Conservation (phyloP, 169 alveolate genomes). For the Gregarina niphandrodes region DNA sequence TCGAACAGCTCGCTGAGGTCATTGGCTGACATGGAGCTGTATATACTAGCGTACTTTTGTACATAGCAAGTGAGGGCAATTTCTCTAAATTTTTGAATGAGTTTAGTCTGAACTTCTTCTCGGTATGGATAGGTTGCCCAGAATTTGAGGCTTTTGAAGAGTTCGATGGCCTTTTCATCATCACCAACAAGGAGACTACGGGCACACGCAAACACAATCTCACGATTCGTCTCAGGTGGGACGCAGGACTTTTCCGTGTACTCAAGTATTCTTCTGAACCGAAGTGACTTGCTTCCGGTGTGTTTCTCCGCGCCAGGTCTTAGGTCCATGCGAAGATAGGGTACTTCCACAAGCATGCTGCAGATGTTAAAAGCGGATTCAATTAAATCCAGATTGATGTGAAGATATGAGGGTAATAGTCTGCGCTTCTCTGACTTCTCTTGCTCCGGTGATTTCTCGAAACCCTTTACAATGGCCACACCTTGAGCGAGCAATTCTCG, state of each 20-base stretch:
- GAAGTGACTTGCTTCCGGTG: too few relatives aligned
- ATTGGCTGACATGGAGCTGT: too few relatives aligned
- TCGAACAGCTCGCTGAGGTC: too few relatives aligned
- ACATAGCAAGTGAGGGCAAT: not conserved
- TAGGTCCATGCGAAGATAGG: not conserved
- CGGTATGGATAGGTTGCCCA: not conserved
- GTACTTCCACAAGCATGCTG: not conserved
- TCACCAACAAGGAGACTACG: not conserved
- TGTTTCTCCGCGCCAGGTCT: too few relatives aligned
- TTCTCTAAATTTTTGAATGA: not conserved
- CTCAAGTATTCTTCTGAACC: not conserved
- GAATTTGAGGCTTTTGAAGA: not conserved
- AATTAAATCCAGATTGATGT: constrained; percentile 60
- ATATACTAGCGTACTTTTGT: too few relatives aligned
- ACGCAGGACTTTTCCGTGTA: not conserved
- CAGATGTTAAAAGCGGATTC: constrained; percentile 62
- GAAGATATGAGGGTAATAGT: constrained; percentile 70
- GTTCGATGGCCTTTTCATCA: not conserved
- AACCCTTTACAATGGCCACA: constrained; percentile 37
- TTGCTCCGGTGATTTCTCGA: constrained; percentile 63
- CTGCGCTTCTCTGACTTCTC: constrained; percentile 72
- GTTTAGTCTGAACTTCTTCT: not conserved
- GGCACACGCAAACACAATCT: not conserved
- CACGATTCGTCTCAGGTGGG: not conserved
- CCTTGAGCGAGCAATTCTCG: constrained; percentile 75